Percentiles rank a stretch among this genome's conserved stretches.
phyloP scores from a whole-genome alignment of 805 yeast genomes.

The Ogataea zsoltii region DNA sequence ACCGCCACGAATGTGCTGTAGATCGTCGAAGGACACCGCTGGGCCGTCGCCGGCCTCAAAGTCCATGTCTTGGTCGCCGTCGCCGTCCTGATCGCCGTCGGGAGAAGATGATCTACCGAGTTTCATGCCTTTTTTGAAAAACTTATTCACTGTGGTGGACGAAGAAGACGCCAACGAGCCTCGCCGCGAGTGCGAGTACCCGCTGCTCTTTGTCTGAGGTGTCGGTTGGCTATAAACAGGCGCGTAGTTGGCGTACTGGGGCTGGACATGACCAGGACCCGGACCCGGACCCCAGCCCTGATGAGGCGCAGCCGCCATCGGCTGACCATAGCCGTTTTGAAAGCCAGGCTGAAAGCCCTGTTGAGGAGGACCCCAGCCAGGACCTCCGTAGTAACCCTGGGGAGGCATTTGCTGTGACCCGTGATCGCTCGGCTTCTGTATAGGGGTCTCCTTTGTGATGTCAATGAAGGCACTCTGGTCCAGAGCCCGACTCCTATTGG shows the following conservation, averaged over 20 bases:
- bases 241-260: neutral
- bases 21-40: constrained; percentile 59
- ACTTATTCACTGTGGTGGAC: constrained; percentile 37
- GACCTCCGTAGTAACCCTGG: neutral
- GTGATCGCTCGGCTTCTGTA: constrained; percentile 10
- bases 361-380: neutral
- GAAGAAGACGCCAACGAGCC: constrained; percentile 22
- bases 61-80: constrained; percentile 34
- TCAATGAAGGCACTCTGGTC: constrained; percentile 47
- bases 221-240: neutral
- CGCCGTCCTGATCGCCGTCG: constrained; percentile 27
- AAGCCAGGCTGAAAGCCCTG: neutral
- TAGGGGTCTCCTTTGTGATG: constrained; percentile 42
- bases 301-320: neutral
- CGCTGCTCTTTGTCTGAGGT: neutral
- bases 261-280: constrained; percentile 1
- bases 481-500: constrained; percentile 38
- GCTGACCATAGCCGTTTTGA: neutral
- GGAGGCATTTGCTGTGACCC: neutral
- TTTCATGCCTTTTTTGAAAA: constrained; percentile 42
- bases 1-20: constrained; percentile 61
- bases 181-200: constrained; percentile 22
- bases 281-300: neutral
- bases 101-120: constrained; percentile 29
- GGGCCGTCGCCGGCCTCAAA: constrained; percentile 32